Base-by-base conservation (phyloP, 1,284 basidiomycete species). In the Earliella scabrosa region DNA sequence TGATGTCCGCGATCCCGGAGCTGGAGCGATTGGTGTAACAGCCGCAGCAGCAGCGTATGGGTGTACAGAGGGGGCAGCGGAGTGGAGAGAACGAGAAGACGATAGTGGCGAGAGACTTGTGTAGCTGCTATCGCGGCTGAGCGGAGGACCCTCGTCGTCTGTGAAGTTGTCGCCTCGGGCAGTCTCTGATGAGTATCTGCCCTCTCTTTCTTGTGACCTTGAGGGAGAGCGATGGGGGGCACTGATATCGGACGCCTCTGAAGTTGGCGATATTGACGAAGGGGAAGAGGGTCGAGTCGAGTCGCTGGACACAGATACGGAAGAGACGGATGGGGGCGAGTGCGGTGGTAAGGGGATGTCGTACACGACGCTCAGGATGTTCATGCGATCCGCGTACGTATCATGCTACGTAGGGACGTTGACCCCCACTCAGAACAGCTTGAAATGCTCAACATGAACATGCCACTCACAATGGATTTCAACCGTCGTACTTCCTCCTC, bases 361-460 rank as follows among this genome's bases (percentile, higher is more conserved):
- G 75, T 93, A 93, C 60, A 92, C 92, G 61, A 92, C 80, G 65
- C 89, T 91, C 54, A 93, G 79, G 65, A 93, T 92, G 68, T 90
- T 90, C 90, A 93, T 93, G 56, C 90, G 84, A 73, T 93, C 90
- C 54, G 90, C 90, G 70, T 93, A 93, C 9, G 91, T 93, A 72
- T 93, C 91, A 68, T 93, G 91, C 91, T 93, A 45, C 16, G 38
- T 50, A 46, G 36, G 16, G 61, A 58, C 43, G 52, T 26, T 26
- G 45, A n/a, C 2, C 26, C 26, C 23, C 21, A 23, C 43, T 65
- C 34, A 63, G 56, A 26, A 38, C 26, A 44, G n/a, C n/a, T n/a
- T 29, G 24, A 35, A 23, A 29, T 46, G 44, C 48, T 35, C 1
- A 57, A 51, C 39, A 44, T 56, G 43, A 34, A 23, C 20, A 38